A percentile compares a stretch with the other conserved stretches of the same genome.
Evolutionary conservation across 106 monocot species (phyloP).

Genomic region (Dactylorhiza incarnata): DNA sequence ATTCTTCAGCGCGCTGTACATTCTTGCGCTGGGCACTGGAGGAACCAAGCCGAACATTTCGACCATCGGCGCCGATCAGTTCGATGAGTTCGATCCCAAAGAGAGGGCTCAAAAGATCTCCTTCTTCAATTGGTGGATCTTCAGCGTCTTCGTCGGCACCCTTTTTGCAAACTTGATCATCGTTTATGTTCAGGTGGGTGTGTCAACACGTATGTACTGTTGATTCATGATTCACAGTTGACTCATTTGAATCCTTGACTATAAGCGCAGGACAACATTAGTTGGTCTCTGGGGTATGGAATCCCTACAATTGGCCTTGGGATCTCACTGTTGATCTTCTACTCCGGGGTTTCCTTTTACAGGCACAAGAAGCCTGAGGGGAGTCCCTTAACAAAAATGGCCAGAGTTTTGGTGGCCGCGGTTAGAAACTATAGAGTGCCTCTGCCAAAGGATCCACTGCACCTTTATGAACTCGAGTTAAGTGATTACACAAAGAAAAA

Average conservation of each 20-base stretch:
- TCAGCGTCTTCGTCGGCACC: conserved; percentile 46
- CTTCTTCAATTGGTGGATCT: conserved; percentile 76
- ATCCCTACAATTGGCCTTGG: conserved; percentile 34
- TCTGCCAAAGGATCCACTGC: conserved; percentile 27
- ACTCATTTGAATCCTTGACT: conserved; percentile 34
- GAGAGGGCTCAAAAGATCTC: conserved; percentile 44
- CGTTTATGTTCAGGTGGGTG: conserved; percentile 30
- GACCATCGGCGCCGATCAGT: conserved; percentile 57
- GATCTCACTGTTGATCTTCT: conserved; percentile 33
- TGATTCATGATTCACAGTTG: not conserved
- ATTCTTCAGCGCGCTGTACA: conserved; percentile 44
- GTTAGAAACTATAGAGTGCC: conserved; percentile 25
- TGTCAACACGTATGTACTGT: not conserved
- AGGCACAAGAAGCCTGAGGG: conserved; percentile 45
- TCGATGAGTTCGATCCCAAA: conserved; percentile 42
- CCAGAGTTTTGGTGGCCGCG: conserved; percentile 35
- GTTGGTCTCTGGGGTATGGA: conserved; percentile 44
- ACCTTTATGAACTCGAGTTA: conserved; percentile 27
- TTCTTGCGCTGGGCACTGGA: conserved; percentile 40
- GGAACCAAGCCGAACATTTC: conserved; percentile 64
- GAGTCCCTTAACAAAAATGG: conserved; percentile 51
- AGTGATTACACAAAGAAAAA: too few relatives aligned
- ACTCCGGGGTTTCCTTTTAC: conserved; percentile 40
- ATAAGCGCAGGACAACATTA: conserved; percentile 44
- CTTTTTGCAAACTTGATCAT: conserved; percentile 9